A percentile compares a stretch with the other conserved stretches of the same genome.
phyloP scores from a whole-genome alignment of 208 protist genomes.

The Wallacemonas sp. region DNA sequence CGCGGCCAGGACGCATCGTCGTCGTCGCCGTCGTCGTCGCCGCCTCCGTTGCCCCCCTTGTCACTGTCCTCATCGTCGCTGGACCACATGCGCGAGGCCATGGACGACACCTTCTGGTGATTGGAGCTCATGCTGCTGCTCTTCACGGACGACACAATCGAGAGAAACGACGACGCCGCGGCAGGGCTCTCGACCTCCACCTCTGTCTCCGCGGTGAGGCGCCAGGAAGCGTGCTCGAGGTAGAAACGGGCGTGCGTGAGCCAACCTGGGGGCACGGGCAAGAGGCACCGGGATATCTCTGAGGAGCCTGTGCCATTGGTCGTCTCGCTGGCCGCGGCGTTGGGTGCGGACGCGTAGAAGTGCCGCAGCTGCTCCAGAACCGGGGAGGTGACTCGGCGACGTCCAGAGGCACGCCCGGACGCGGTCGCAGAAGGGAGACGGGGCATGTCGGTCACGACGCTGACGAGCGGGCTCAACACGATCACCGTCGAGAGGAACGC shows the following conservation, averaged over 20 bases:
- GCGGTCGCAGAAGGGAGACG: too few species aligned
- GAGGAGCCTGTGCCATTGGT: too few species aligned
- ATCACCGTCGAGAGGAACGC: conserved; percentile 9
- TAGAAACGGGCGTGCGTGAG: conserved; percentile 38
- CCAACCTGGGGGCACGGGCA: not conserved
- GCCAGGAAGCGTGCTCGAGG: conserved; percentile 35
- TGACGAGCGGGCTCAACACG: conserved; percentile 11
- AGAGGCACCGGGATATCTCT: not conserved
- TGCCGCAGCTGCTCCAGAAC: not conserved
- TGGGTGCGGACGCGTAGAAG: not conserved
- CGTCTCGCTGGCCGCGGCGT: too few species aligned
- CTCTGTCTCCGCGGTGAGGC: conserved; percentile 23
- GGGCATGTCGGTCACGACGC: conserved; percentile 13
- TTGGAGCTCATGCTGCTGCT: not conserved
- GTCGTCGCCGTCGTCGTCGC: too few species aligned
- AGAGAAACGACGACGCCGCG: conserved; percentile 7
- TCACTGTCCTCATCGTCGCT: not conserved
- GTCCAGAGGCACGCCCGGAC: too few species aligned
- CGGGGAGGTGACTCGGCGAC: too few species aligned
- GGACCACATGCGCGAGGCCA: not conserved
- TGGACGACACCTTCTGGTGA: not conserved
- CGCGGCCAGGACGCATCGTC: not conserved
- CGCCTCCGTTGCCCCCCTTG: not conserved
- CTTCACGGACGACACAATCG: not conserved
- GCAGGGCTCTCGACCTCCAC: not conserved